Conservation (phyloP, 129 eudicot species). For the Chrysanthemum makinoi region DNA sequence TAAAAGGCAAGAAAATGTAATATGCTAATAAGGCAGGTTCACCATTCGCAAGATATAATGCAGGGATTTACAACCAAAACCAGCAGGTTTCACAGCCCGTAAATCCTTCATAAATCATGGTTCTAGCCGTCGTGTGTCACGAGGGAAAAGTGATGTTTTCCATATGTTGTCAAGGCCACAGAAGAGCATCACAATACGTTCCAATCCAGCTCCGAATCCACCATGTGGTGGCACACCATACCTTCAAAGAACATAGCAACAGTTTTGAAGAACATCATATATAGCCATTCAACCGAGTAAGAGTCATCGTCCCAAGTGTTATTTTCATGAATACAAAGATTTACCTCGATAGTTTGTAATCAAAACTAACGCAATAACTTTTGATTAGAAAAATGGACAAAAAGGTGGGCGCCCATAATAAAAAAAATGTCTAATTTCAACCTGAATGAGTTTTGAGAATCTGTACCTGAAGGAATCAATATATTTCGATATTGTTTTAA, state of each 20-base stretch:
- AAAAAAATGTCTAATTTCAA: background rate
- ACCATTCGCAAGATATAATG: too few species aligned
- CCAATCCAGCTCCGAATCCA: constrained; percentile 79
- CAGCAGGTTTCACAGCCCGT: too few species aligned
- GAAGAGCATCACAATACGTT: constrained; percentile 79
- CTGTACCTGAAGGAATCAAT: constrained; percentile 52
- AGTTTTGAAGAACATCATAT: too few species aligned
- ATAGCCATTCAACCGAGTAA: too few species aligned
- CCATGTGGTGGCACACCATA: constrained; percentile 78
- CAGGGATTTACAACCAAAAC: too few species aligned
- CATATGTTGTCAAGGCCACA: constrained; percentile 68
- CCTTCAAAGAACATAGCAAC: constrained; percentile 30
- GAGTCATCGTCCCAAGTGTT: background rate
- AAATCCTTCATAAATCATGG: constrained; percentile 23
- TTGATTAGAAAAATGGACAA: background rate
- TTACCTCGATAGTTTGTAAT: too few species aligned
- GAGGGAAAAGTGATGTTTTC: constrained; percentile 66
- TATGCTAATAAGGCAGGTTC: too few species aligned
- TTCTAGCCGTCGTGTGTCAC: constrained; percentile 63
- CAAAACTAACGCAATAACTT: background rate
- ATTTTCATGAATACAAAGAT: background rate
- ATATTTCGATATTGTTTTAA: constrained; percentile 39
- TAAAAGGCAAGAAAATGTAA: too few species aligned
- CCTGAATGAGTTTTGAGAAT: too few species aligned
- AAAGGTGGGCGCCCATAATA: background rate